Evolutionary conservation across 1,284 basidiomycete species (phyloP).

Genomic region (Boletellus deceptivus): DNA sequence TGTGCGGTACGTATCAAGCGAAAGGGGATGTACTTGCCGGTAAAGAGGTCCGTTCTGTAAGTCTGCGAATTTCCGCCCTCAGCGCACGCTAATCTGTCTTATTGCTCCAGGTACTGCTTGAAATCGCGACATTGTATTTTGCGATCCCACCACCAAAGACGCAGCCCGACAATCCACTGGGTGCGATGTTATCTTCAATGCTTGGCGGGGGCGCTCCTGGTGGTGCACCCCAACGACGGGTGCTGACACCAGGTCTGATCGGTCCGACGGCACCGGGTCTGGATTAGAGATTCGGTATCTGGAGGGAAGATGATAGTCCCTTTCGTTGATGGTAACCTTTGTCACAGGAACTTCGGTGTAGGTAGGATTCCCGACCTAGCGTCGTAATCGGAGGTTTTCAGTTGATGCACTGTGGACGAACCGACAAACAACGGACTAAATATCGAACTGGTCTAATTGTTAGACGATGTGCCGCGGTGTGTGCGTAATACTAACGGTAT

Average conservation of each 20-base stretch:
- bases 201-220: slow-evolving; percentile 64
- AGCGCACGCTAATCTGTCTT: neutral
- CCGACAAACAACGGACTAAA: neutral
- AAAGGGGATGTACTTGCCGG: slow-evolving; percentile 58
- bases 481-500: slow-evolving; percentile 3
- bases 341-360: slow-evolving; percentile 8
- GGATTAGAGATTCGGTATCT: slow-evolving; percentile 31
- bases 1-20: slow-evolving; percentile 80
- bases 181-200: slow-evolving; percentile 80
- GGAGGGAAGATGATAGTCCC: neutral
- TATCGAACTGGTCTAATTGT: neutral
- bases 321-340: slow-evolving; percentile 6
- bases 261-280: slow-evolving; percentile 34
- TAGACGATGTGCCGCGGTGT: neutral
- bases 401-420: neutral
- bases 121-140: slow-evolving; percentile 74
- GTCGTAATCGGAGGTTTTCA: slow-evolving; percentile 12
- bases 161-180: slow-evolving; percentile 74
- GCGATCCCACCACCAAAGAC: slow-evolving; percentile 71
- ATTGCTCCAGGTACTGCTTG: slow-evolving; percentile 42
- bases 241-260: slow-evolving; percentile 40
- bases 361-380: slow-evolving; percentile 1
- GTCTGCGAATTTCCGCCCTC: slow-evolving; percentile 23
- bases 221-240: slow-evolving; percentile 35
- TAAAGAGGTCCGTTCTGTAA: slow-evolving; percentile 73